These are phyloP conservation scores for Zanthoxylum bungeanum DNA, from an alignment of 345 rosid genomes.

Conservation along the genomic window DNA sequence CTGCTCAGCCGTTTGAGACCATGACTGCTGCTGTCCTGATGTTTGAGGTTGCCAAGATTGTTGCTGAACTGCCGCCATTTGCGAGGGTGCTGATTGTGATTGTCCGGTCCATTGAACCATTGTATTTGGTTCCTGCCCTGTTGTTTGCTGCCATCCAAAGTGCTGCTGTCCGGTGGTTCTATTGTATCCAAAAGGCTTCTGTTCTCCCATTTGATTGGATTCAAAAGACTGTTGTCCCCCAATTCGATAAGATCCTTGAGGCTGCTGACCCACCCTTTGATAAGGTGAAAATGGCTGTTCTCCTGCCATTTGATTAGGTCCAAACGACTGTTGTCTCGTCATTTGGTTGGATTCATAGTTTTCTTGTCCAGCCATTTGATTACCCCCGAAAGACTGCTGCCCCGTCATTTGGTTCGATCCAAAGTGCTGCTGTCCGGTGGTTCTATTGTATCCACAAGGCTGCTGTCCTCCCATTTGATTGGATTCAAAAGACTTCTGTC, in stretches of 20 bases:
- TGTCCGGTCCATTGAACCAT: slow-evolving; percentile 23
- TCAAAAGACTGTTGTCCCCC: slow-evolving; percentile 10
- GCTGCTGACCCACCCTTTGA: not conserved
- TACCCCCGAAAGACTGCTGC: too few relatives aligned
- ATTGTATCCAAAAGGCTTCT: slow-evolving; percentile 12
- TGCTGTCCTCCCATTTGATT: not conserved
- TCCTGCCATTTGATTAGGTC: slow-evolving; percentile 15
- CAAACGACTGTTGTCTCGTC: slow-evolving; percentile 8
- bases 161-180: slow-evolving; percentile 20
- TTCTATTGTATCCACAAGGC: slow-evolving; percentile 9
- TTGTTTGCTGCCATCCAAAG: slow-evolving; percentile 21
- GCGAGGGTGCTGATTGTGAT: slow-evolving; percentile 24
- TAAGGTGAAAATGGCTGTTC: not conserved
- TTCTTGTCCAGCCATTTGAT: too few relatives aligned
- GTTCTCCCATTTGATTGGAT: not conserved
- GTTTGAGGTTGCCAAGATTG: slow-evolving; percentile 30
- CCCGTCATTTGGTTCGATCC: slow-evolving; percentile 23
- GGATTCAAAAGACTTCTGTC: slow-evolving; percentile 1
- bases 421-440: slow-evolving; percentile 22
- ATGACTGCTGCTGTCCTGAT: slow-evolving; percentile 22
- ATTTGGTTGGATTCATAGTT: slow-evolving; percentile 8
- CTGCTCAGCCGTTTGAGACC: slow-evolving; percentile 7
- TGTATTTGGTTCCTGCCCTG: not conserved
- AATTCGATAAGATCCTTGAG: not conserved
- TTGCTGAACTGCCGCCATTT: slow-evolving; percentile 22